Evolutionary conservation across 73 alveolate species (phyloP), one percentile per base, ranked within the genome.

Genomic region (Symbiodinium natans): DNA sequence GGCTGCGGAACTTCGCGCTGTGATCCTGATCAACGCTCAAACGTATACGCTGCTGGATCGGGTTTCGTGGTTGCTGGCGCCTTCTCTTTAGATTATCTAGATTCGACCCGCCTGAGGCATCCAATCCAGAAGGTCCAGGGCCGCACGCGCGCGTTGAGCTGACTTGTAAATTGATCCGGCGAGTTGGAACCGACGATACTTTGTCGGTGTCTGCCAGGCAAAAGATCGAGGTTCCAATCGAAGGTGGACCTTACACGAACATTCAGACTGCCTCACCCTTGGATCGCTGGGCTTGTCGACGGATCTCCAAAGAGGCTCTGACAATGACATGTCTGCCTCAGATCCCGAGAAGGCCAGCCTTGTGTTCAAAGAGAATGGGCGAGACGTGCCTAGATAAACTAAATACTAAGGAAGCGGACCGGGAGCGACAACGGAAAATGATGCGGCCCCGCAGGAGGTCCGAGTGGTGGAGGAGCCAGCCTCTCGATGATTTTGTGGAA

Each of bases 391-490:
- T 4, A 52, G 68, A 5, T 52, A 3, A 6, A 6, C 21, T 52
- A 10, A 52, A 11, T 52, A 27, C 68, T 52, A 21, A 52, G 68
- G 68, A 52, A 52, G 68, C 68, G 68, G 68, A 52, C 13, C 68
- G 68, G 68, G 68, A 52, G 68, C 68, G 68, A 52, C 68, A 6
- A 52, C 68, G 68, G 68, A 52, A 52, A 11, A 17, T 10, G 68
- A 52, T 52, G 68, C 21, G 68, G 68, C 68, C 21, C 68, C 68
- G 68, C 68, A 52, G 68, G 68, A 52, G 68, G 68, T 52, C n/a
- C 68, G 68, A 52, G 68, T 52, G 68, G 68, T 52, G 68, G 68
- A 52, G 68, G 68, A 52, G n/a, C n/a, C n/a, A n/a, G n/a, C n/a
- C n/a, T n/a, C n/a, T n/a, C n/a, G n/a, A n/a, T n/a, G n/a, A n/a